Evolutionary conservation across 495 filamentous ascomycete genomes (phyloP), one percentile per base, ranked within the genome.

Genomic region (Lentithecium fluviatile): DNA sequence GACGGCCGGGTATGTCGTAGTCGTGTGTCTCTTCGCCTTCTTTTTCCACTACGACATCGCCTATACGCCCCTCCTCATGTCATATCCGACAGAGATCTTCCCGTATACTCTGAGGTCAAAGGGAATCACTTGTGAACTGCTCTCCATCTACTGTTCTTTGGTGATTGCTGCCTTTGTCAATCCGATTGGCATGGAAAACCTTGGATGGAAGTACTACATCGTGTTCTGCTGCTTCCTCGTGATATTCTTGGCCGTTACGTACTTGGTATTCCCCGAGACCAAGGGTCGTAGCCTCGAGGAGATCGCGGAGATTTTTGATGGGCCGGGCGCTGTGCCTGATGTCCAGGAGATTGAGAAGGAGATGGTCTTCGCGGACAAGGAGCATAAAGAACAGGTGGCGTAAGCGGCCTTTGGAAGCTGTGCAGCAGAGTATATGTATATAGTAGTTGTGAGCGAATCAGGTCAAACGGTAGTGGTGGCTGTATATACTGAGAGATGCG

Each of bases 121-220:
- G 19, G 54, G 54, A 7, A 48, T 29, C 23, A 25, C 54, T 13
- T 48, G 19, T 13, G 17, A 10, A 2, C 19, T 48, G 13, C 29
- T 57, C 20, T 17, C 19, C 19, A 42, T 47, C 12, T 19, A 21
- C 6, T 2, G 25, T 12, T 40, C 42, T 7, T 3, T 13, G 17
- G 60, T 65, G 47, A 61, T 65, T 57, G 37, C 36, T 23, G 49
- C 50, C n/a, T 80, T 78, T 58, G 75, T 79, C 62, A 79, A 79
- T 66, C 76, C 78, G 0, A 73, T 80, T 20, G 76, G 71, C 0
- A 65, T 79, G 19, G 52, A 68, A 17, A 49, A 48, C 4, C 42
- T 61, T 6, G 50, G 21, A 0, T 70, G 68, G 66, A 69, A 69
- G 46, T 71, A 66, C 47, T 69, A 66, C 47, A 56, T 71, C 36